Evolutionary conservation across 139 green algal genomes (phyloP).

Genomic region (Zygnema cylindricum): DNA sequence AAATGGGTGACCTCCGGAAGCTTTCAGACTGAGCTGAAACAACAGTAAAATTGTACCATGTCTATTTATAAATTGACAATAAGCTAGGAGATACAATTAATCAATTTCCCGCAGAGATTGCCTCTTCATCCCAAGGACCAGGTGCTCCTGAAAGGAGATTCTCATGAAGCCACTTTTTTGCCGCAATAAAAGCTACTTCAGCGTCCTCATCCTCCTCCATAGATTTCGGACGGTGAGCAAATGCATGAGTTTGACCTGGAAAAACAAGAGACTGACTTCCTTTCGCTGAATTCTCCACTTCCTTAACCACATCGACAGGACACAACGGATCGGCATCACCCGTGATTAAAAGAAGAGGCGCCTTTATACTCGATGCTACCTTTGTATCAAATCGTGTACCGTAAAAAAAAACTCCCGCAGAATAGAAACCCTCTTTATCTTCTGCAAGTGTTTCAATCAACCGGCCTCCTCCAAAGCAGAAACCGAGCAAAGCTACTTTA

Average conservation of each 20-base stretch:
- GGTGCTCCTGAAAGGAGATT: conserved; percentile 31
- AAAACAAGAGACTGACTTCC: conserved; percentile 14
- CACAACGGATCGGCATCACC: conserved; percentile 31
- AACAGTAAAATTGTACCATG: no score
- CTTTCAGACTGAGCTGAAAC: no score
- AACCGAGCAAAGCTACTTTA: conserved; percentile 32
- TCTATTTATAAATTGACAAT: no score
- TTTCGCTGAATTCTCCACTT: conserved; percentile 10
- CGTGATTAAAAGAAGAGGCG: conserved; percentile 25
- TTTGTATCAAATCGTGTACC: conserved; percentile 39
- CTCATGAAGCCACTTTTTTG: conserved; percentile 34
- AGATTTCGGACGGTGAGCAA: conserved; percentile 37
- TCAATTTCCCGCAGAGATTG: no score
- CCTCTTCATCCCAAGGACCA: conserved; percentile 2
- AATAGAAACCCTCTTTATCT: conserved; percentile 17
- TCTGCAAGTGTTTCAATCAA: conserved; percentile 28
- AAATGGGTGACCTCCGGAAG: no score
- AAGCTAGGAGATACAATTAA: no score
- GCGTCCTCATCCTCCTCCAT: conserved; percentile 57
- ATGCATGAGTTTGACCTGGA: conserved; percentile 33
- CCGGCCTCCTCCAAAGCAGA: conserved; percentile 50
- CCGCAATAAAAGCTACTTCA: conserved; percentile 50
- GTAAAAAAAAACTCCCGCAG: conserved; percentile 49
- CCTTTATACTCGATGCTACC: conserved; percentile 9
- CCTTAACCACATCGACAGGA: neutral